Percentiles rank a stretch among this genome's conserved stretches.
Evolutionary conservation across 305 asterid genomes (phyloP).

Genomic region (Fraxinus nigra): DNA sequence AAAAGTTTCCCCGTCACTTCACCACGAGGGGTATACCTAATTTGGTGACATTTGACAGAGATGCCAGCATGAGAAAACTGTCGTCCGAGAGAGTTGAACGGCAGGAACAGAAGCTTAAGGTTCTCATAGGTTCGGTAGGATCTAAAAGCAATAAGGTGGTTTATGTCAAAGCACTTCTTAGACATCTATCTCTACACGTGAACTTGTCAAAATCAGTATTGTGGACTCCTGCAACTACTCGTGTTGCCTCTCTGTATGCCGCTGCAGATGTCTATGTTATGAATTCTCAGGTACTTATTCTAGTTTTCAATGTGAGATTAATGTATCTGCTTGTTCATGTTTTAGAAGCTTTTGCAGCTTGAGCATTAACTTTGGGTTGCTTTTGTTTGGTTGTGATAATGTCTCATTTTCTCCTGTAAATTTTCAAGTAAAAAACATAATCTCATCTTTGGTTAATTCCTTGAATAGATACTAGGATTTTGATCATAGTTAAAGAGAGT

Average conservation of each 20-base stretch:
- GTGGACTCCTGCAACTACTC: slow-evolving; percentile 97
- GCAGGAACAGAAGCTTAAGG: slow-evolving; percentile 48
- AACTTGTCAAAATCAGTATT: slow-evolving; percentile 72
- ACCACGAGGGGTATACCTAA: slow-evolving; percentile 14
- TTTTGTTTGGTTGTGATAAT: neutral
- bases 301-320: neutral
- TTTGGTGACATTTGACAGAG: slow-evolving; percentile 22
- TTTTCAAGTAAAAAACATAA: neutral
- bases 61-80: slow-evolving; percentile 37
- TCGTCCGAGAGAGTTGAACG: slow-evolving; percentile 30
- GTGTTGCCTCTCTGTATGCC: slow-evolving; percentile 86
- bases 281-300: slow-evolving; percentile 82
- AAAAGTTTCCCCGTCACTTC: slow-evolving; percentile 21
- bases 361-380: neutral
- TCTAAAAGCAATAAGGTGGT: slow-evolving; percentile 86
- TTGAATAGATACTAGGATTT: neutral
- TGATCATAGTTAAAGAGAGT: neutral
- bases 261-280: slow-evolving; percentile 94
- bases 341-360: neutral
- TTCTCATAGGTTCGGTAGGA: slow-evolving; percentile 92
- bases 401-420: neutral
- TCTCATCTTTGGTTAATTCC: neutral
- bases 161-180: slow-evolving; percentile 76
- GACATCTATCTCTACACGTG: slow-evolving; percentile 50
- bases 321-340: neutral